These are phyloP conservation scores for Mycena indigotica DNA, from an alignment of 768 basidiomycete species.

Conservation along the genomic window DNA sequence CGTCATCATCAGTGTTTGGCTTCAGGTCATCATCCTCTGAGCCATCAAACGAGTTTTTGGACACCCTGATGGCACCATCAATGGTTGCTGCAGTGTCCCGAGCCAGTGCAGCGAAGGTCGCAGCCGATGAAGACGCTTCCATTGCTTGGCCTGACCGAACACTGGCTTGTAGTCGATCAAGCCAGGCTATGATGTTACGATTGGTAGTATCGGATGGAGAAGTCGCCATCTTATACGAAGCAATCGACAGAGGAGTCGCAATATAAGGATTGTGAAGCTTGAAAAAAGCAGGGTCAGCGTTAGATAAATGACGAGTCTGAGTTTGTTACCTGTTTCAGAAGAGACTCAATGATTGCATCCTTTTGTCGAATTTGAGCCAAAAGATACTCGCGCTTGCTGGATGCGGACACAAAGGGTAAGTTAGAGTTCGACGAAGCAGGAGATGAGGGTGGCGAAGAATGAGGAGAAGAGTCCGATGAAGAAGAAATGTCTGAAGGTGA, in stretches of 20 bases:
- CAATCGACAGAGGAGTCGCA: slow-evolving; percentile 78
- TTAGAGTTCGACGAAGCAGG: slow-evolving; percentile 38
- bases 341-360: slow-evolving; percentile 81
- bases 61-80: not conserved
- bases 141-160: slow-evolving; percentile 50
- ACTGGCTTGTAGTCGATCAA: slow-evolving; percentile 67
- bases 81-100: slow-evolving; percentile 1
- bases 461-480: slow-evolving; percentile 24
- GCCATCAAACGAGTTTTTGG: slow-evolving; percentile 19
- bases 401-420: slow-evolving; percentile 40
- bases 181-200: slow-evolving; percentile 70
- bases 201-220: slow-evolving; percentile 75
- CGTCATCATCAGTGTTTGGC: slow-evolving; percentile 12
- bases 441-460: slow-evolving; percentile 31
- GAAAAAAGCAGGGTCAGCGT: no score
- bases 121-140: slow-evolving; percentile 31
- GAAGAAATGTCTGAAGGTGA: slow-evolving; percentile 9
- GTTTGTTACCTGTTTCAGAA: slow-evolving; percentile 81
- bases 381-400: slow-evolving; percentile 83
- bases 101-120: not conserved
- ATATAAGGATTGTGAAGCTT: slow-evolving; percentile 81
- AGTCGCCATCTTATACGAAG: slow-evolving; percentile 76
- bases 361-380: slow-evolving; percentile 87
- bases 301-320: no score
- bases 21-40: slow-evolving; percentile 25